Base-by-base conservation (phyloP, 75 land plant genomes). In the Picea glauca region DNA sequence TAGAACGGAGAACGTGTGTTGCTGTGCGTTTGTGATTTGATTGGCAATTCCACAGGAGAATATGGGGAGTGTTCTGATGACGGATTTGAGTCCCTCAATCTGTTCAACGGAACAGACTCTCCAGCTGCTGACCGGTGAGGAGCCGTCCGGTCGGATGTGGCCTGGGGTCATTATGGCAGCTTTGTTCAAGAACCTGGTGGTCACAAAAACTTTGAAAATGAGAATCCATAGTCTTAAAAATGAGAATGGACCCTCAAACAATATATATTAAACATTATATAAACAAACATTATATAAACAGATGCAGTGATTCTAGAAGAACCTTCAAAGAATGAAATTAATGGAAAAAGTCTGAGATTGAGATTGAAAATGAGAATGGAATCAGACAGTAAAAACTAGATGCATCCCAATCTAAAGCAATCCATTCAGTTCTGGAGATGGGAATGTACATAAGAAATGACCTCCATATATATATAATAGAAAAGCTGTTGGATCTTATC, bases 141-240 rank as follows among this genome's bases (percentile, higher is more conserved):
- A 4, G 1, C 84, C 88, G 14, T 93, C 89, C 0, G 60, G 56
- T 13, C 32, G 58, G 33, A 79, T 12, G 0, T 84, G 90, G 5
- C 76, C 85, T 3, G 74, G 85, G 0, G 66, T 70, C 13, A 60
- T 32, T n/a, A 80, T 31, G 33, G 81, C 81, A 1, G 81, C 81
- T 58, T 76, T 75, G 63, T 80, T 57, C 62, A 80, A 75, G 74
- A 63, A 92, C 65, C 98, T 96, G 86, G 14, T 8, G 5, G 62
- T 60, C 62, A 60, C 9, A 3, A 60, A 18, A 14, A 17, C 9
- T 15, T 60, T 20, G 0, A 60, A 60, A 17, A 60, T 15, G 5
- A 60, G n/a, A 11, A 11, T 60, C 4, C 62, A 0, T 60, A 11
- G n/a, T 8, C 5, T 5, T 68, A 15, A 12, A 30, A 35, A 3